A percentile compares a stretch with the other conserved stretches of the same genome.
These are phyloP conservation scores for Aureobasidium sp. DNA, from an alignment of 2,329 filamentous ascomycete genomes.

Conservation along the genomic window DNA sequence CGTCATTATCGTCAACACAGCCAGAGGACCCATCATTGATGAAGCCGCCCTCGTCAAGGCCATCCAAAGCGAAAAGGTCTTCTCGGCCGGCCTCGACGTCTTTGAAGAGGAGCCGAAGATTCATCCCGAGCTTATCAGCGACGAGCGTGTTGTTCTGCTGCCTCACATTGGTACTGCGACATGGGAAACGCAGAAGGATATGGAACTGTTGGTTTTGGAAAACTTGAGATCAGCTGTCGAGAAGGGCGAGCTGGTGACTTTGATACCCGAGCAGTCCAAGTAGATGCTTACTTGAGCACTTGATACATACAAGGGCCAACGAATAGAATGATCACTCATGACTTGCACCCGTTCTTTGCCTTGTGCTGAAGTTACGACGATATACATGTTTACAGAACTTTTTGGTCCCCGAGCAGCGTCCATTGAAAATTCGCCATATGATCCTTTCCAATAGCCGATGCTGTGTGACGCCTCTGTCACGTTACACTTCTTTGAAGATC, in stretches of 20 bases:
- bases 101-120: slow-evolving; percentile 52
- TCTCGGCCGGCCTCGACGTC: slow-evolving; percentile 50
- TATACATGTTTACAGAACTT: neutral
- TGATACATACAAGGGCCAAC: neutral
- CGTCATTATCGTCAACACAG: slow-evolving; percentile 52
- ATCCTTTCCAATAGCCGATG: neutral
- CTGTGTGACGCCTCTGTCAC: neutral
- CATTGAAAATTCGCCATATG: neutral
- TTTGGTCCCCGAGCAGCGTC: neutral
- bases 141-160: slow-evolving; percentile 47
- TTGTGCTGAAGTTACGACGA: neutral
- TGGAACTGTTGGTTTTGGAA: slow-evolving; percentile 53
- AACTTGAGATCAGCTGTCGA: slow-evolving; percentile 52
- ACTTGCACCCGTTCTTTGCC: neutral
- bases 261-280: slow-evolving; percentile 53
- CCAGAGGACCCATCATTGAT: slow-evolving; percentile 50
- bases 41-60: slow-evolving; percentile 49
- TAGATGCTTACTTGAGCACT: slow-evolving; percentile 10
- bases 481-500: neutral
- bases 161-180: slow-evolving; percentile 56
- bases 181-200: slow-evolving; percentile 54
- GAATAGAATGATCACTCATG: neutral
- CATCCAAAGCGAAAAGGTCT: slow-evolving; percentile 48
- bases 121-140: slow-evolving; percentile 44
- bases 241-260: slow-evolving; percentile 52